Evolutionary conservation across 163 green algal genomes (phyloP).

Genomic region (Smithsoniella earleae): DNA sequence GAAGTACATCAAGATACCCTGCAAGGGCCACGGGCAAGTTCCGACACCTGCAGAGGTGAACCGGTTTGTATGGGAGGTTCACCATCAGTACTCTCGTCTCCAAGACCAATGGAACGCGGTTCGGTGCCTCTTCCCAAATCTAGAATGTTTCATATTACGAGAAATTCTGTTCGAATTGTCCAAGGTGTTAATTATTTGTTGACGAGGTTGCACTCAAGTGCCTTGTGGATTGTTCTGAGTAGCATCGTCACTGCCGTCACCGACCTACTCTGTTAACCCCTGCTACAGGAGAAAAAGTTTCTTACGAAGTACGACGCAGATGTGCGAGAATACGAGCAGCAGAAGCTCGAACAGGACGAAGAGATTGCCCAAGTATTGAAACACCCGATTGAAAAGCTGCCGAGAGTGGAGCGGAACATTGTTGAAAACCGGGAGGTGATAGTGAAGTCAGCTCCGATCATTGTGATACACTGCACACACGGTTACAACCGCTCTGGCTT

Average conservation of each 20-base stretch:
- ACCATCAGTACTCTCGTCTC: constrained; percentile 36
- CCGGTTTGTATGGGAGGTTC: constrained; percentile 66
- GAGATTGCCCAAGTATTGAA: neutral
- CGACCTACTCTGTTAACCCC: too few species aligned
- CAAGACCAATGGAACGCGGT: constrained; percentile 30
- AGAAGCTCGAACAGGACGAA: neutral
- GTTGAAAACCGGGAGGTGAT: constrained; percentile 7
- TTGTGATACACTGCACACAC: constrained; percentile 95
- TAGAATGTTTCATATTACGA: too few species aligned
- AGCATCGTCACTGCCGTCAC: too few species aligned
- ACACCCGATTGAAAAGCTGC: constrained; percentile 30
- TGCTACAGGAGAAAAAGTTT: constrained; percentile 18
- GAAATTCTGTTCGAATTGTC: neutral
- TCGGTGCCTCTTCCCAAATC: constrained; percentile 42
- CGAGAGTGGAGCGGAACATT: neutral
- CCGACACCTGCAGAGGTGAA: constrained; percentile 70
- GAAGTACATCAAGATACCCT: constrained; percentile 53
- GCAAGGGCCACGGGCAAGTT: constrained; percentile 55
- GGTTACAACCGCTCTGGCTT: constrained; percentile 92
- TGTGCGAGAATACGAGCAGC: neutral
- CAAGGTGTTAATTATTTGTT: too few species aligned
- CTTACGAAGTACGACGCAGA: constrained; percentile 24
- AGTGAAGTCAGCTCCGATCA: neutral
- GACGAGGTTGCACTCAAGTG: too few species aligned
- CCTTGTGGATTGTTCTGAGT: too few species aligned